Base-by-base conservation (phyloP, 257 asterid genomes). In the Solanum clarkiae region DNA sequence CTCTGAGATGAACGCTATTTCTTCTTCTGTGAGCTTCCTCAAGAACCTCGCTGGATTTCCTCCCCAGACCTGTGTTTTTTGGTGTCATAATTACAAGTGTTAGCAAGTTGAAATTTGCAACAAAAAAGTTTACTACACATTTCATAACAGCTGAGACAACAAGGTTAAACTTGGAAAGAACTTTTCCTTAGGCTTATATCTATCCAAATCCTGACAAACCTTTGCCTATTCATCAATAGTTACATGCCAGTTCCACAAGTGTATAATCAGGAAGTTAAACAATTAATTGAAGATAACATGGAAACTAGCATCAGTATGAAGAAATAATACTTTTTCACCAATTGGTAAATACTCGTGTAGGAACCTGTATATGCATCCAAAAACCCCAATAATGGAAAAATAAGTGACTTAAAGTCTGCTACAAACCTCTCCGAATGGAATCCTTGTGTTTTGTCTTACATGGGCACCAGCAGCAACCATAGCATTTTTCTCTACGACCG, bases 381-480 rank as follows among this genome's bases (percentile, higher is more conserved):
- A 51, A 15, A 24, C 20, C 81, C 42, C 22, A 32, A 75, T 47
- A 24, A 51, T 77, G 82, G 47, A 47, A 49, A 77, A 77, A 26
- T 26, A 14, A 85, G 22, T 11, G 55, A 83, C 83, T 15, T 20
- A 85, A 82, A 70, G 53, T 44, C 80, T 14, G 69, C 63, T 20
- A 84, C 95, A 55, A 82, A 96, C 99, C 99, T 96, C 98, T 83
- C 98, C 95, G 51, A 90, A 85, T 71, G 98, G 98, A 80, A 96
- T 92, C 88, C 96, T 93, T 40, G 98, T 94, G 72, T 93, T 92
- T 91, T 95, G 98, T 83, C 98, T 93, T 71, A 96, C 99, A 88
- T 95, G 99, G 56, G 99, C 99, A 86, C 99, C 99, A 77, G 98
- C 98, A 88, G 99, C 99, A 87, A 96, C 97, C 99, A 96, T 95